Evolutionary conservation across 2,329 filamentous ascomycete genomes (phyloP).

Genomic region (Neopestalotiopsis sp.): DNA sequence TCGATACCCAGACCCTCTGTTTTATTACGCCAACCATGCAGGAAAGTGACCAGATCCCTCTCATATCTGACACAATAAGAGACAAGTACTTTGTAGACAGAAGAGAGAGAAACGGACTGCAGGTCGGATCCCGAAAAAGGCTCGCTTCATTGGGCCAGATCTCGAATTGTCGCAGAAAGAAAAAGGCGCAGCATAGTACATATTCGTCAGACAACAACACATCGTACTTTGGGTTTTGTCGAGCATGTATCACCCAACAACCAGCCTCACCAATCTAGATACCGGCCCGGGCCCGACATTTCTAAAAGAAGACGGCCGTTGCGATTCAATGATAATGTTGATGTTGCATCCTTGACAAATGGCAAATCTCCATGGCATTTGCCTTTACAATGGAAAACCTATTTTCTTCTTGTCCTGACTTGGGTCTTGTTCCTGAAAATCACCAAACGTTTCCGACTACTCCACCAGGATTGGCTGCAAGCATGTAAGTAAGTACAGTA

Average conservation of each 20-base stretch:
- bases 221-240: not conserved
- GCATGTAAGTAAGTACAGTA: not conserved
- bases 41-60: not conserved
- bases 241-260: not conserved
- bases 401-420: constrained; percentile 3
- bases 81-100: not conserved
- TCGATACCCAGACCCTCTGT: constrained; percentile 1
- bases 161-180: not conserved
- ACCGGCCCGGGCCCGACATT: not conserved
- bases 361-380: not conserved
- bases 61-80: constrained; percentile 3
- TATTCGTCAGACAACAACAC: not conserved
- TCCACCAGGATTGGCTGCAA: not conserved
- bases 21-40: constrained; percentile 11
- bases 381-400: not conserved
- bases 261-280: not conserved
- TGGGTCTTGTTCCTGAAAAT: constrained; percentile 17
- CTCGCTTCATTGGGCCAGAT: not conserved
- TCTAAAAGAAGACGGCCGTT: not conserved
- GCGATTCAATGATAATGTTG: not conserved
- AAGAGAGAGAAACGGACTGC: constrained; percentile 1
- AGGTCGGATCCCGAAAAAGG: not conserved
- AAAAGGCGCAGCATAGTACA: constrained; percentile 1
- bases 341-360: not conserved
- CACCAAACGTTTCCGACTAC: constrained; percentile 4